phyloP scores from a whole-genome alignment of 129 eudicot genomes.

The Centella asiatica region DNA sequence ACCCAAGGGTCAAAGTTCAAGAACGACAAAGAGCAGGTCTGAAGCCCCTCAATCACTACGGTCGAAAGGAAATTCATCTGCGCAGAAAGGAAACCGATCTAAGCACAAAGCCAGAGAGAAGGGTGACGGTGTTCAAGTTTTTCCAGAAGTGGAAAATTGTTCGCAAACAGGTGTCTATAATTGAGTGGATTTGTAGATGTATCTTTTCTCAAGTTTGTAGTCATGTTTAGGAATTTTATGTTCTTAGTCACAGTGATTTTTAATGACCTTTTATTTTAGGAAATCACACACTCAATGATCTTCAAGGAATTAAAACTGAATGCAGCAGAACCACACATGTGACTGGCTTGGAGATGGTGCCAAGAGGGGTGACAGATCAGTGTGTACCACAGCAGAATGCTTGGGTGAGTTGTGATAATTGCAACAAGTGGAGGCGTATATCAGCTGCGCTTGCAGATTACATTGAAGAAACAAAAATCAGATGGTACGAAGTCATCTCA shows the following conservation, averaged over 20 bases:
- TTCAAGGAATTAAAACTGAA: constrained; percentile 24
- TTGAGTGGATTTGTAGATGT: neutral
- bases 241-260: constrained; percentile 7
- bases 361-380: constrained; percentile 23
- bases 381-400: constrained; percentile 42
- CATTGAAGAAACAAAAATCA: constrained; percentile 56
- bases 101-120: constrained; percentile 25
- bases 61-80: constrained; percentile 17
- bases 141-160: constrained; percentile 21
- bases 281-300: constrained; percentile 23
- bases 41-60: constrained; percentile 14
- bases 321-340: constrained; percentile 20
- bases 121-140: constrained; percentile 18
- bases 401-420: constrained; percentile 93
- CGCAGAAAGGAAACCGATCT: constrained; percentile 25
- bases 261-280: constrained; percentile 26
- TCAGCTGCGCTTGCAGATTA: constrained; percentile 77
- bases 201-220: too few relatives aligned
- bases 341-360: constrained; percentile 19
- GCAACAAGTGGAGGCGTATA: constrained; percentile 91
- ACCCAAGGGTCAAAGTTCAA: constrained; percentile 27
- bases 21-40: constrained; percentile 25
- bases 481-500: constrained; percentile 47
- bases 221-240: too few relatives aligned
- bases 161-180: constrained; percentile 34